These are phyloP conservation scores for Coccomyxa sp. DNA, from an alignment of 139 green algal genomes.

Conservation along the genomic window DNA sequence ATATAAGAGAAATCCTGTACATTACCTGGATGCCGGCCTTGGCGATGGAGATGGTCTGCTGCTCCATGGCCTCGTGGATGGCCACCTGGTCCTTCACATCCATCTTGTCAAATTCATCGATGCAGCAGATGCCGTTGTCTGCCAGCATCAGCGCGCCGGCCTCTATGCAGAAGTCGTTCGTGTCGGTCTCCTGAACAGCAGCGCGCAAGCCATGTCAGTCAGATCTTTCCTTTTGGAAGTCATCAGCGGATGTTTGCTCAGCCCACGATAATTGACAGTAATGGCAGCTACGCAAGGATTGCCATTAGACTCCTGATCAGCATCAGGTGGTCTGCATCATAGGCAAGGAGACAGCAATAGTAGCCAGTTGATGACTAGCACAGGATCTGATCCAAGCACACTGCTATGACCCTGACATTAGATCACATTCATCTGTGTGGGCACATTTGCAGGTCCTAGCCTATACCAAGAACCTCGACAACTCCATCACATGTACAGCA, in stretches of 20 bases:
- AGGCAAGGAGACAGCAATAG: no score
- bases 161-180: conserved; percentile 95
- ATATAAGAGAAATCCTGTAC: no score
- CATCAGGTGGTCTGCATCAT: background rate
- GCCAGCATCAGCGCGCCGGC: conserved; percentile 97
- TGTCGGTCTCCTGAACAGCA: conserved; percentile 69
- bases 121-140: conserved; percentile 96
- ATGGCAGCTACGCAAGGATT: background rate
- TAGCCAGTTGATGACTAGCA: no score
- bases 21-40: conserved; percentile 92
- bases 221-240: no score
- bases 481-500: no score
- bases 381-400: no score
- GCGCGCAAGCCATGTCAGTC: background rate
- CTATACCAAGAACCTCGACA: no score
- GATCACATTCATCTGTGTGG: no score
- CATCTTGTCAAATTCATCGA: conserved; percentile 98
- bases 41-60: conserved; percentile 98
- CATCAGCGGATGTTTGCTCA: no score
- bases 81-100: conserved; percentile 86
- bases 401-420: no score
- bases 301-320: background rate
- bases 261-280: no score
- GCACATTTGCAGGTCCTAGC: no score
- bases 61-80: conserved; percentile 97